Evolutionary conservation across 495 filamentous ascomycete genomes (phyloP), one percentile per base, ranked within the genome.

Genomic region (Daldinia loculata): DNA sequence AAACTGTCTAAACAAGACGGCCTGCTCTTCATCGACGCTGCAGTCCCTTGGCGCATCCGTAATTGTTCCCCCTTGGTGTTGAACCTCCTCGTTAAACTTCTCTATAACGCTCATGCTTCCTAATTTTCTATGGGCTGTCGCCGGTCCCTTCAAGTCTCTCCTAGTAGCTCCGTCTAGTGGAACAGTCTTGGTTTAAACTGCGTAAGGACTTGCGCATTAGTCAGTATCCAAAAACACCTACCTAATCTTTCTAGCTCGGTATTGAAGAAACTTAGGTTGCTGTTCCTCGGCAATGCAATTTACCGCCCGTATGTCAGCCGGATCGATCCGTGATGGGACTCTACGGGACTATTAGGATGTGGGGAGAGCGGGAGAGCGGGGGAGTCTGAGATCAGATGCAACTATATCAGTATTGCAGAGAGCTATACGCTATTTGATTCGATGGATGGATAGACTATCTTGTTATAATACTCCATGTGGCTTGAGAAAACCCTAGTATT

Each of bases 1-100:
- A 36, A 82, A 81, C 39, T 71, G 55, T 22, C 61, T 63, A 53
- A 77, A 75, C 22, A 61, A 19, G 26, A 41, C 58, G 32, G 60
- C 19, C 24, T 74, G 73, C 51, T 77, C 62, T 17, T 77, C 70
- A 38, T 70, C 66, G n/a, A 72, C 59, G 6, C 67, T 60, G 9
- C 48, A n/a, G 14, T 60, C 52, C n/a, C 34, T 29, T 4, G 58
- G 45, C 8, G 50, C 68, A 14, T 56, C 61, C 8, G 64, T 26
- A n/a, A 72, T 55, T 7, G 36, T 52, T 29, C 67, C 48, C 17
- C 66, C 61, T 11, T 56, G 66, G 22, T 72, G 58, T 27, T 72
- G 69, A 6, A 75, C 36, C 30, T 70, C 73, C 17, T 50, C 67
- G 27, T 34, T 58, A 15, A 58, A 12, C 24, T 48, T 5, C 24